Percentiles rank a stretch among this genome's conserved stretches.
These are phyloP conservation scores for Suhomyces kilbournensis DNA, from an alignment of 805 yeast genomes.

Conservation along the genomic window DNA sequence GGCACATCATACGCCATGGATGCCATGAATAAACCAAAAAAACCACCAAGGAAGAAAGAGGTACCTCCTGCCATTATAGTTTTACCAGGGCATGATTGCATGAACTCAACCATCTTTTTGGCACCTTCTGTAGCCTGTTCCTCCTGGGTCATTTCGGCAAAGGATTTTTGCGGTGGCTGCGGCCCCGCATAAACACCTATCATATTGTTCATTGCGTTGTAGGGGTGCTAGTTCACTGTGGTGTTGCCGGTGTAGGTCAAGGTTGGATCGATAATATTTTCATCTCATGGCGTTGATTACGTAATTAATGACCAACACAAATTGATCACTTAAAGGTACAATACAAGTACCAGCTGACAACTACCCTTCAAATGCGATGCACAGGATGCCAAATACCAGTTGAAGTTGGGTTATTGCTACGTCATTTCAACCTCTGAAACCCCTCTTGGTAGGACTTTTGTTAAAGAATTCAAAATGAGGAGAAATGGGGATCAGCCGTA, in stretches of 20 bases:
- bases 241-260: not conserved
- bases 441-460: not conserved
- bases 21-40: constrained; percentile 94
- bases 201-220: constrained; percentile 17
- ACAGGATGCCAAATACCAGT: not conserved
- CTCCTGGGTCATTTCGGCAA: constrained; percentile 76
- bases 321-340: not conserved
- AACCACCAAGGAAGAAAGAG: constrained; percentile 93
- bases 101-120: constrained; percentile 70
- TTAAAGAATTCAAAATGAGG: not conserved
- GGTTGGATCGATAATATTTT: not conserved
- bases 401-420: not conserved
- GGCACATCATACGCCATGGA: constrained; percentile 84
- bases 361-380: not conserved
- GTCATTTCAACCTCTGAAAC: not conserved
- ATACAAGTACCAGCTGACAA: not conserved
- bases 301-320: not conserved
- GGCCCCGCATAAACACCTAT: constrained; percentile 41
- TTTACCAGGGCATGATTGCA: constrained; percentile 95
- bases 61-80: constrained; percentile 88
- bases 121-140: constrained; percentile 95
- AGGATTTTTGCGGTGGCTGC: constrained; percentile 42
- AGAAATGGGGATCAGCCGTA: not conserved
- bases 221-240: not conserved
- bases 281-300: not conserved